Percentiles rank a stretch among this genome's conserved stretches.
These are phyloP conservation scores for Starmerella geochares DNA, from an alignment of 805 yeast species.

Conservation along the genomic window DNA sequence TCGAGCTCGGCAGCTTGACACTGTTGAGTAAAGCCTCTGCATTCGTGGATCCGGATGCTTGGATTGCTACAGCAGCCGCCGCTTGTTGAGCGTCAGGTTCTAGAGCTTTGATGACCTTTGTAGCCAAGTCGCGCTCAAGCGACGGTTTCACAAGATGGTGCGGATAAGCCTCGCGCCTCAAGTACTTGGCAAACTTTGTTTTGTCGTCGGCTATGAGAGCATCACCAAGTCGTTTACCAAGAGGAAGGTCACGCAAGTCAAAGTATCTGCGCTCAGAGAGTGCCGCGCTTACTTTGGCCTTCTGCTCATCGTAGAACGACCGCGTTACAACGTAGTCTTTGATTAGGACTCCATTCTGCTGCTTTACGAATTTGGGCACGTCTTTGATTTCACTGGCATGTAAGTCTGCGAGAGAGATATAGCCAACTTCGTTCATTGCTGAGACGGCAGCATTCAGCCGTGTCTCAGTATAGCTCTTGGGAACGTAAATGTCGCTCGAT, in stretches of 20 bases:
- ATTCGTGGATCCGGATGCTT: conserved; percentile 10
- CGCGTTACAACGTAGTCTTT: conserved; percentile 11
- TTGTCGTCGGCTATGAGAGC: conserved; percentile 8
- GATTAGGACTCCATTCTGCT: conserved; percentile 2
- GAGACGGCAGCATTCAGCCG: conserved; percentile 1
- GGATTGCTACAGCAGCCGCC: background rate
- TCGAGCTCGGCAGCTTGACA: conserved; percentile 7
- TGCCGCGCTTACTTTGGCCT: background rate
- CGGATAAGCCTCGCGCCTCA: conserved; percentile 1
- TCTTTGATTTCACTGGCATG: background rate
- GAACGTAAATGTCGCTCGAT: conserved; percentile 7
- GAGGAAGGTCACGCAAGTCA: conserved; percentile 16
- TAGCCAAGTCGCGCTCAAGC: conserved; percentile 12
- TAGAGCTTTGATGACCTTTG: background rate
- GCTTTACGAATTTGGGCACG: conserved; percentile 12
- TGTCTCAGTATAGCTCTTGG: conserved; percentile 2
- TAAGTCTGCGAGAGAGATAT: conserved; percentile 4
- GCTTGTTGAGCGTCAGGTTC: background rate
- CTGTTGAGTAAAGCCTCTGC: conserved; percentile 9
- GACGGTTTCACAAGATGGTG: conserved; percentile 14
- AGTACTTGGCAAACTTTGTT: conserved; percentile 7
- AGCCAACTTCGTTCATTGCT: conserved; percentile 3
- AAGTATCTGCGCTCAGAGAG: conserved; percentile 13
- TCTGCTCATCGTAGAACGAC: conserved; percentile 8
- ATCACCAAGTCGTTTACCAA: conserved; percentile 10